Evolutionary conservation across 257 asterid genomes (phyloP), one percentile per base, ranked within the genome.

Genomic region (Ajuga chamaepitys): DNA sequence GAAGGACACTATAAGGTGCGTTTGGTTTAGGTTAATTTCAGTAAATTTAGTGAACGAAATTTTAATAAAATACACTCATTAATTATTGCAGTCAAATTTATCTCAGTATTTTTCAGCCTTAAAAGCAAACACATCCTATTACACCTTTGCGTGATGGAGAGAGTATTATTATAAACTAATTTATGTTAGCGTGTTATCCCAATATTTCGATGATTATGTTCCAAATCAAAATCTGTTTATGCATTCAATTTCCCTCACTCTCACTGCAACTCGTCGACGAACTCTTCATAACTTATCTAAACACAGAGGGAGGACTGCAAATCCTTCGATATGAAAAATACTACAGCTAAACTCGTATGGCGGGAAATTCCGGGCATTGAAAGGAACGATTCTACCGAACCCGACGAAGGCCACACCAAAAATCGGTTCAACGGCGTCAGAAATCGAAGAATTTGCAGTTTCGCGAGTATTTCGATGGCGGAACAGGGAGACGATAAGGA

Each of bases 341-440:
- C 44, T 67, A 72, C 72, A 64, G 75, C 86, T 37, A 76, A 52
- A 53, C 62, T 88, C 20, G 62, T 71, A 16, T 80, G 77, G 74
- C 73, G 76, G 67, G 57, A 74, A 34, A 74, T 88, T 63, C 91
- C 86, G 38, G 88, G 84, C n/a, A 87, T 83, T 5, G 72, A 77
- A 34, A 68, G 63, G 21, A 65, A 24, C 1, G 7, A 30, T 14
- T 61, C 20, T 14, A 8, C 60, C 50, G 82, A 70, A 71, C 73
- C 79, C 26, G 77, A 74, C 52, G 74, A 55, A 16, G 42, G 71
- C 37, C 75, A 26, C 26, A 37, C 64, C 70, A 73, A 59, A 47
- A 50, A 16, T 32, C 46, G 66, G 68, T 61, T 54, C 62, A 7
- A 24, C 40, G 58, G 50, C 38, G 57, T 40, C 9, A 50, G 67